A percentile compares a stretch with the other conserved stretches of the same genome.
phyloP scores from a whole-genome alignment of 192 early-diverging fungal genomes.

The Podochytrium sp. region DNA sequence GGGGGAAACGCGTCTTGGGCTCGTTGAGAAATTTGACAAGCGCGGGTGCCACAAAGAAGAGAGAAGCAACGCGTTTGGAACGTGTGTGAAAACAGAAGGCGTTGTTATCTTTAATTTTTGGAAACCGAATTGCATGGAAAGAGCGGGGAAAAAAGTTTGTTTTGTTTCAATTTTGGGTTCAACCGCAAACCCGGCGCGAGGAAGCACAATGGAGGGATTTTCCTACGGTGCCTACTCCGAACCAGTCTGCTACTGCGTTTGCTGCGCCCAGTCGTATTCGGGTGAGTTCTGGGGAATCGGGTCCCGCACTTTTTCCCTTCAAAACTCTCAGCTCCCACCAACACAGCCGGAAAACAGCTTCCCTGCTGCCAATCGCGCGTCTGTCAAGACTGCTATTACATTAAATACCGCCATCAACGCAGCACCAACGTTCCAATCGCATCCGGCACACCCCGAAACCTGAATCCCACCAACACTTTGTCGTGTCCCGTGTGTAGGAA shows the following conservation, averaged over 20 bases:
- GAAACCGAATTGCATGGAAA: not conserved
- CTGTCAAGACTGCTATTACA: slow-evolving; percentile 12
- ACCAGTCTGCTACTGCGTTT: not conserved
- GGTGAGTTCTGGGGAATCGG: not conserved
- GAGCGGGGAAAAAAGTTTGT: not conserved
- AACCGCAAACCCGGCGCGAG: not conserved
- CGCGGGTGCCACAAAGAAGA: not conserved
- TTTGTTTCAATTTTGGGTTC: not conserved
- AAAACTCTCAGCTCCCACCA: not conserved
- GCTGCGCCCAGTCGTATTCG: not conserved
- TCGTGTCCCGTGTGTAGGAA: too few species aligned
- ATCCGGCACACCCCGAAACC: too few species aligned
- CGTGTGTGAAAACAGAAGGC: not conserved
- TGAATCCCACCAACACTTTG: too few species aligned
- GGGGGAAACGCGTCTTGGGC: slow-evolving; percentile 7
- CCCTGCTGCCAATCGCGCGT: slow-evolving; percentile 4
- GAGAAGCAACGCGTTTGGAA: not conserved
- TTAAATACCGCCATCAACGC: not conserved
- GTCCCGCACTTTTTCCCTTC: not conserved
- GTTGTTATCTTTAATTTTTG: not conserved
- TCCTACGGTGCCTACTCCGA: not conserved
- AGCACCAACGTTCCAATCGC: not conserved
- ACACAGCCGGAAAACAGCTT: not conserved
- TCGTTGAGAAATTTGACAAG: not conserved
- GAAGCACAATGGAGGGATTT: not conserved